phyloP scores from a whole-genome alignment of 768 basidiomycete species.

The Peribolospora baueri region DNA sequence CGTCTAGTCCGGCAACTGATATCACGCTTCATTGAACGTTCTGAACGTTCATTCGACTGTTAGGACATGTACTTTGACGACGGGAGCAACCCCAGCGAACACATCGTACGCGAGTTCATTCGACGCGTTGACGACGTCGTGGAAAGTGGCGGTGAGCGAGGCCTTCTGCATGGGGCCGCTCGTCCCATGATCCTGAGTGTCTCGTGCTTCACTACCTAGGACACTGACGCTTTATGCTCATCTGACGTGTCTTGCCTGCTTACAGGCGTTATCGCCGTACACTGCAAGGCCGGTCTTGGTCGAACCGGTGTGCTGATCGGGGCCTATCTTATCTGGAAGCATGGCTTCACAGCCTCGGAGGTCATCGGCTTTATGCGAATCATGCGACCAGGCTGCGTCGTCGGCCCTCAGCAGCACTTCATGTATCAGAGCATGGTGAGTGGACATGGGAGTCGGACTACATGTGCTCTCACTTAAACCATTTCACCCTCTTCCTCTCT shows the following conservation, averaged over 20 bases:
- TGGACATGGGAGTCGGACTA: slow-evolving; percentile 42
- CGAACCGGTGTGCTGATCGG: slow-evolving; percentile 91
- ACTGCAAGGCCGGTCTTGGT: slow-evolving; percentile 94
- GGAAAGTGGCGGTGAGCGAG: slow-evolving; percentile 35
- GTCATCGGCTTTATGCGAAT: slow-evolving; percentile 98
- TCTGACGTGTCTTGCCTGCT: not conserved
- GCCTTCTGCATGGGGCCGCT: slow-evolving; percentile 1
- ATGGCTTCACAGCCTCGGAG: slow-evolving; percentile 83
- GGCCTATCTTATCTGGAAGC: slow-evolving; percentile 96
- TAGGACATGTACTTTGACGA: slow-evolving; percentile 97
- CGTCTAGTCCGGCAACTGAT: not conserved
- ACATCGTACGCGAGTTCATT: slow-evolving; percentile 79
- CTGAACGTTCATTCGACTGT: slow-evolving; percentile 37
- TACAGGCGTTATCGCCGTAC: slow-evolving; percentile 11
- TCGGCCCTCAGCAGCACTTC: slow-evolving; percentile 33
- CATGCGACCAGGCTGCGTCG: slow-evolving; percentile 80
- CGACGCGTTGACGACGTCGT: slow-evolving; percentile 57
- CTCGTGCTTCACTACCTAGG: not conserved
- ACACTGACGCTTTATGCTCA: not conserved
- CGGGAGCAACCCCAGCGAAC: slow-evolving; percentile 88
- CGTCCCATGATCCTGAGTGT: slow-evolving; percentile 12
- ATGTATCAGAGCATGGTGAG: slow-evolving; percentile 61
- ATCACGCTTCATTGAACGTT: not conserved
- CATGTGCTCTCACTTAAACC: not conserved
- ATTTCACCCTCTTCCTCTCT: not conserved